A percentile compares a stretch with the other conserved stretches of the same genome.
Evolutionary conservation across 257 asterid species (phyloP).

Genomic region (Fraxinus excelsior): DNA sequence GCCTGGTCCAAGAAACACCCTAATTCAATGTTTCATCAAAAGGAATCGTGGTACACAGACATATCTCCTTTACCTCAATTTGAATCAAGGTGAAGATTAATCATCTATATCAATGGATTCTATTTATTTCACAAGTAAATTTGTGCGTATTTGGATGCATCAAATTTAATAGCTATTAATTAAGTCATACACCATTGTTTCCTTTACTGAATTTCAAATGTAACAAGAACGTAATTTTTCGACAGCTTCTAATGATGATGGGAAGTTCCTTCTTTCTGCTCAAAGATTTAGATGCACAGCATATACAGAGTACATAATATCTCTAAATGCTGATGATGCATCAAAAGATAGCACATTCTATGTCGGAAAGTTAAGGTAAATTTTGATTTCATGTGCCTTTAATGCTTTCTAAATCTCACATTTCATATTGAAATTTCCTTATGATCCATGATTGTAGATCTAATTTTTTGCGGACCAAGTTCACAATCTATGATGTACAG

Average conservation of each 20-base stretch:
- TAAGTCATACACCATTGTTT: background rate
- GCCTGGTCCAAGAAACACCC: conserved; percentile 88
- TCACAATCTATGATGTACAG: conserved; percentile 86
- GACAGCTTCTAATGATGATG: conserved; percentile 89
- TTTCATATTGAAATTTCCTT: conserved; percentile 8
- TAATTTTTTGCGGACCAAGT: conserved; percentile 92
- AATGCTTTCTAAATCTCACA: background rate
- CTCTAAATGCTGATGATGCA: conserved; percentile 76
- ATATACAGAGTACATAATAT: conserved; percentile 81
- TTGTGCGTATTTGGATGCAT: background rate
- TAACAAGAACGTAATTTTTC: conserved; percentile 12
- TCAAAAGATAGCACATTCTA: conserved; percentile 77
- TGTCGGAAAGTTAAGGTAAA: conserved; percentile 88
- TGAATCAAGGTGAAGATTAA: conserved; percentile 57
- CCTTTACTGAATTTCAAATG: background rate
- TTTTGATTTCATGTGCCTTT: conserved; percentile 4
- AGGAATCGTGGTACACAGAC: conserved; percentile 76
- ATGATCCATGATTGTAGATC: conserved; percentile 55
- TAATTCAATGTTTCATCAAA: conserved; percentile 80
- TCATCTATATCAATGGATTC: conserved; percentile 1
- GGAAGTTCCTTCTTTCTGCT: conserved; percentile 91
- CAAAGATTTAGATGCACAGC: conserved; percentile 86
- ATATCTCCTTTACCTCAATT: conserved; percentile 71
- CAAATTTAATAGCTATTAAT: conserved; percentile 10
- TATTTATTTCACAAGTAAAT: background rate